Base-by-base conservation (phyloP, 2,329 filamentous ascomycete genomes). In the Emmonsiellopsis sp. region DNA sequence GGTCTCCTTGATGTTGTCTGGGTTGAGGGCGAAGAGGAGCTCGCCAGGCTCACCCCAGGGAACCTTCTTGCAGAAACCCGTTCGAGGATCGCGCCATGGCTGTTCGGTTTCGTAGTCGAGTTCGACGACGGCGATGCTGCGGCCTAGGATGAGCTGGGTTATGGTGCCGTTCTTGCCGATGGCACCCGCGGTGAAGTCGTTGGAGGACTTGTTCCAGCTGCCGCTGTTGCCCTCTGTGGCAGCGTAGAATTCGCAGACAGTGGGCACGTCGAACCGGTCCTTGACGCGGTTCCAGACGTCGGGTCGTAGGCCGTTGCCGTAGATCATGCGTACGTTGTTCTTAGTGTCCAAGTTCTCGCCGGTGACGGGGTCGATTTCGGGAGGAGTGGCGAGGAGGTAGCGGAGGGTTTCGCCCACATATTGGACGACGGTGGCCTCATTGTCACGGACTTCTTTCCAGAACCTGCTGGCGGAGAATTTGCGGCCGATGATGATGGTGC, bases 381-480 rank as follows among this genome's bases (percentile, higher is more conserved):
- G 72, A 3, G 78, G 80, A 0, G 83, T 81, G 0, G 86, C 78
- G 9, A 94, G 77, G 3, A 94, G 79, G 67, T 95, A 95, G 5
- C 89, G 84, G 58, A 89, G 85, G 0, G 88, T 92, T 69, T 95
- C 89, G 51, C 89, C 89, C 11, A 95, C 89, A 65, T 95, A 95
- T 66, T 94, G 89, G 57, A 94, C 85, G 3, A 84, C 77, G 1
- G 87, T 93, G 16, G 89, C 85, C 7, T 84, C 73, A 48, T 79
- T 80, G 44, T 79, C 78, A n/a, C 86, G 80, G 13, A 85, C 85
- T 52, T 92, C 87, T 13, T 80, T 74, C 85, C 88, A 93, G 70
- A 92, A 93, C 1, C 76, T 81, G 57, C 79, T 80, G 2, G 85
- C 86, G 2, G 86, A 90, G 73, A 95, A 94, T 62, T 85, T 87